A percentile compares a stretch with the other conserved stretches of the same genome.
Evolutionary conservation across 1,284 basidiomycete genomes (phyloP).

Genomic region (Athelia sp.): DNA sequence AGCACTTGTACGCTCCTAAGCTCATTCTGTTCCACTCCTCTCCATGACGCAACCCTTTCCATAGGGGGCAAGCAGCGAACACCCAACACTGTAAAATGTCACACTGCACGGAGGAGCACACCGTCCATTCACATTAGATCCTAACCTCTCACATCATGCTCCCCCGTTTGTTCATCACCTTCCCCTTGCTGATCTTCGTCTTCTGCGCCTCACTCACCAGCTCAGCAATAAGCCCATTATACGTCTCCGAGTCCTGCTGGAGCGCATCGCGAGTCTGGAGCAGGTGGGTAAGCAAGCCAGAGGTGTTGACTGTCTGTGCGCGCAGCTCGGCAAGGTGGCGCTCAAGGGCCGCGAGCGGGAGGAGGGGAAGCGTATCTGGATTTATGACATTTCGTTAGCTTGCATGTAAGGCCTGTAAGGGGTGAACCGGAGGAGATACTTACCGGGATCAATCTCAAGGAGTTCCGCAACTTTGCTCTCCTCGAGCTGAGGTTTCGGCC

Average conservation of each 20-base stretch:
- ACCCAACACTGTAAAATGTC: too few species aligned
- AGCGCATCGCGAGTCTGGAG: slow-evolving; percentile 80
- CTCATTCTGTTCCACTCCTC: too few species aligned
- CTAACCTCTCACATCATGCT: slow-evolving; percentile 34
- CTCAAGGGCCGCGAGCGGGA: slow-evolving; percentile 65
- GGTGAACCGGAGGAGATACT: slow-evolving; percentile 19
- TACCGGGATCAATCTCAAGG: slow-evolving; percentile 67
- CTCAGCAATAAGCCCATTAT: slow-evolving; percentile 77
- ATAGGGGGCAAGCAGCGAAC: too few species aligned
- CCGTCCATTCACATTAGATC: too few species aligned
- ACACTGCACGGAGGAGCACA: too few species aligned
- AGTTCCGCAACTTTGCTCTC: slow-evolving; percentile 57
- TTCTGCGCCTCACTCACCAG: slow-evolving; percentile 81
- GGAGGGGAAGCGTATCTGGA: slow-evolving; percentile 65
- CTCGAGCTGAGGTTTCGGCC: slow-evolving; percentile 70
- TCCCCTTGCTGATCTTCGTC: slow-evolving; percentile 59
- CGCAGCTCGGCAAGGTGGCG: slow-evolving; percentile 62
- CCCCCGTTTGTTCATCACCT: slow-evolving; percentile 38
- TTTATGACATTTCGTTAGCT: neutral
- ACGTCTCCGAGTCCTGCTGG: slow-evolving; percentile 84
- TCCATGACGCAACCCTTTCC: too few species aligned
- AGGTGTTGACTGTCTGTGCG: slow-evolving; percentile 66
- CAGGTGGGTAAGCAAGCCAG: slow-evolving; percentile 71
- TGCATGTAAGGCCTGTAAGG: neutral
- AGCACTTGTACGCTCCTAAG: too few species aligned